phyloP scores from a whole-genome alignment of 2,329 filamentous ascomycete species.

The Endoconidiophora polonica region DNA sequence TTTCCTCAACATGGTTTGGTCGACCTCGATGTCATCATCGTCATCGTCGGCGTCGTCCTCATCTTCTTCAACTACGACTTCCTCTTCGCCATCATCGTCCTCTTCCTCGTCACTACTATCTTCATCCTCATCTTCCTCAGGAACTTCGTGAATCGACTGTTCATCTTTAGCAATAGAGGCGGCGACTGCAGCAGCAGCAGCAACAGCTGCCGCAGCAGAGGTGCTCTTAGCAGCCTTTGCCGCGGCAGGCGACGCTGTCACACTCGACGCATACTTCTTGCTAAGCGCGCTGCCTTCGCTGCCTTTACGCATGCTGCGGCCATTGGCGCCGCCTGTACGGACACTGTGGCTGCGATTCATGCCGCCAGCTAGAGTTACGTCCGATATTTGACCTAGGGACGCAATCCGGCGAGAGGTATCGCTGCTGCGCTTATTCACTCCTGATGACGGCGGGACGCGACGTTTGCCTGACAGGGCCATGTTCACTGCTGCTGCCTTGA shows the following conservation, averaged over 20 bases:
- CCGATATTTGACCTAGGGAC: conserved; percentile 77
- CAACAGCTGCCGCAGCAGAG: conserved; percentile 3
- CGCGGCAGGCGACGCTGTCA: neutral
- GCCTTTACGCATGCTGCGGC: conserved; percentile 38
- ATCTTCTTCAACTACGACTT: neutral
- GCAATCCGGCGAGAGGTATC: conserved; percentile 50
- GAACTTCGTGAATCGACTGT: neutral
- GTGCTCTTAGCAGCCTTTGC: conserved; percentile 6
- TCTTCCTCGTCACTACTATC: conserved; percentile 4
- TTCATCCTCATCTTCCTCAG: conserved; percentile 7
- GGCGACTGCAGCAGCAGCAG: neutral
- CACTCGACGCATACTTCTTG: conserved; percentile 19
- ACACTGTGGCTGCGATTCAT: conserved; percentile 68
- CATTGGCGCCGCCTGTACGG: conserved; percentile 23
- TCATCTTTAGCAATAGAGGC: neutral
- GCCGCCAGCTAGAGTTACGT: conserved; percentile 47
- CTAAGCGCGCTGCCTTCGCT: conserved; percentile 45
- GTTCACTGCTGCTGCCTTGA: conserved; percentile 25
- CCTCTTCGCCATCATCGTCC: conserved; percentile 3
- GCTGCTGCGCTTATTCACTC: neutral
- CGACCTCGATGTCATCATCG: neutral
- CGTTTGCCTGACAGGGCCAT: conserved; percentile 38
- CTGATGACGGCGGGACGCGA: conserved; percentile 25
- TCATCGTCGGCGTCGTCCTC: conserved; percentile 1
- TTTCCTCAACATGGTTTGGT: conserved; percentile 3